Evolutionary conservation across 495 filamentous ascomycete genomes (phyloP).

Genomic region (Penicillium samsonianum): DNA sequence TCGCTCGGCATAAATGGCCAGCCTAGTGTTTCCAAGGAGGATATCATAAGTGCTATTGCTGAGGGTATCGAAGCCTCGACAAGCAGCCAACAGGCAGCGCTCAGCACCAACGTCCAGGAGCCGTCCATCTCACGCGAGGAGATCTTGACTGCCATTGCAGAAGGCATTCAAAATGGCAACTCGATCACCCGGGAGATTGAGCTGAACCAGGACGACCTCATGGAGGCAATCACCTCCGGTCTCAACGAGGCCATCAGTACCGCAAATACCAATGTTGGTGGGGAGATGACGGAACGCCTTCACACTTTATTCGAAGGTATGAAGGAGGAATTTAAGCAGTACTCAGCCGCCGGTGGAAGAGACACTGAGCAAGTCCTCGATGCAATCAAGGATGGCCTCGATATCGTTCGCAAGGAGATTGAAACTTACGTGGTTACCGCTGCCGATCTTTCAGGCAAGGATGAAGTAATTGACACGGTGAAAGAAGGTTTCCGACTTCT

Average conservation of each 20-base stretch:
- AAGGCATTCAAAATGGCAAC: conserved; percentile 54
- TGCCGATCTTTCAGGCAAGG: conserved; percentile 65
- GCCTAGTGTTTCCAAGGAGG: conserved; percentile 38
- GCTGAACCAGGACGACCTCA: conserved; percentile 63
- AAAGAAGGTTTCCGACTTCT: conserved; percentile 71
- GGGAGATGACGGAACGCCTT: conserved; percentile 71
- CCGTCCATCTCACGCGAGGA: conserved; percentile 51
- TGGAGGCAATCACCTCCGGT: conserved; percentile 63
- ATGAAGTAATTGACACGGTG: conserved; percentile 76
- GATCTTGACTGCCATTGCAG: conserved; percentile 57
- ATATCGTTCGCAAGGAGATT: conserved; percentile 75
- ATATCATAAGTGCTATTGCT: conserved; percentile 42
- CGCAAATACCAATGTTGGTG: conserved; percentile 52
- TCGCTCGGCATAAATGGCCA: neutral
- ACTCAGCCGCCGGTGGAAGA: conserved; percentile 67
- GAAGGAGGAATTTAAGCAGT: conserved; percentile 72
- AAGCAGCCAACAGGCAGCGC: conserved; percentile 19
- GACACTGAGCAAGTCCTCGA: conserved; percentile 83
- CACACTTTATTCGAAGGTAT: conserved; percentile 74
- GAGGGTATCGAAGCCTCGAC: conserved; percentile 23
- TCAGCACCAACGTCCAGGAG: conserved; percentile 25
- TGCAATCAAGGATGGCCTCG: conserved; percentile 81
- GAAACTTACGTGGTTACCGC: conserved; percentile 75
- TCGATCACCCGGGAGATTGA: conserved; percentile 57
- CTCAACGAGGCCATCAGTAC: conserved; percentile 53